Evolutionary conservation across 208 protist genomes (phyloP).

Genomic region (Trypanosoma boissoni): DNA sequence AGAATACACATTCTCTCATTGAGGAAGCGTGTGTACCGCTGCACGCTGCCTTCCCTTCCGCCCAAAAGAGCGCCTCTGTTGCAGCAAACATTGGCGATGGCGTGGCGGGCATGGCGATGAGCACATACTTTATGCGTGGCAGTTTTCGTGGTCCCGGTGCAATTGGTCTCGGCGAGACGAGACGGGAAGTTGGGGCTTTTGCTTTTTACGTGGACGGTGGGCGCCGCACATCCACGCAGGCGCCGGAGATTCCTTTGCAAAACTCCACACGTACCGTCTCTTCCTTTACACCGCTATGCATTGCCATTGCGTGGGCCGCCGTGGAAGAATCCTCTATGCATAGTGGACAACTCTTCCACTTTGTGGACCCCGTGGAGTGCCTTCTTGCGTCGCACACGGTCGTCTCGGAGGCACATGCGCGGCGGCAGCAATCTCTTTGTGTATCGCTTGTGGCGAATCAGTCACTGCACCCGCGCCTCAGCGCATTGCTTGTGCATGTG

Average conservation of each 20-base stretch:
- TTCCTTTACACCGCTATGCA: constrained; percentile 59
- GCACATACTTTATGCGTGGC: constrained; percentile 61
- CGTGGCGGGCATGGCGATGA: constrained; percentile 31
- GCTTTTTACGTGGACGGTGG: constrained; percentile 81
- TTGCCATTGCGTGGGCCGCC: constrained; percentile 61
- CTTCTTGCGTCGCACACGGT: constrained; percentile 5
- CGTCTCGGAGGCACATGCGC: constrained; percentile 28
- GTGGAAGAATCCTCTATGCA: constrained; percentile 19
- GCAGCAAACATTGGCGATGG: constrained; percentile 28
- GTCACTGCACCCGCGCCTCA: constrained; percentile 44
- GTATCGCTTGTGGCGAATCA: constrained; percentile 34
- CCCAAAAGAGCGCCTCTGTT: constrained; percentile 18
- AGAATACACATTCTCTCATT: constrained; percentile 10
- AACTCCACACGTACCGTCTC: constrained; percentile 13
- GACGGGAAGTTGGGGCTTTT: constrained; percentile 31
- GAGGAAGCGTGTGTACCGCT: constrained; percentile 57
- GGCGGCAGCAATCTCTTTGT: constrained; percentile 51
- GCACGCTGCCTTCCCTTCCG: constrained; percentile 22
- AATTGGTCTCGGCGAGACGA: constrained; percentile 27
- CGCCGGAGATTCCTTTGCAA: constrained; percentile 17
- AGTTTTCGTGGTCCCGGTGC: constrained; percentile 51
- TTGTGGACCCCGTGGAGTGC: constrained; percentile 63
- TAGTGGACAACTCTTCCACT: constrained; percentile 66
- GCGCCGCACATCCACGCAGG: constrained; percentile 22
- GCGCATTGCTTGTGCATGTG: constrained; percentile 39